Percentiles rank a stretch among this genome's conserved stretches.
phyloP scores from a whole-genome alignment of 2,329 filamentous ascomycete genomes.

The Bipolaris sorokiniana region DNA sequence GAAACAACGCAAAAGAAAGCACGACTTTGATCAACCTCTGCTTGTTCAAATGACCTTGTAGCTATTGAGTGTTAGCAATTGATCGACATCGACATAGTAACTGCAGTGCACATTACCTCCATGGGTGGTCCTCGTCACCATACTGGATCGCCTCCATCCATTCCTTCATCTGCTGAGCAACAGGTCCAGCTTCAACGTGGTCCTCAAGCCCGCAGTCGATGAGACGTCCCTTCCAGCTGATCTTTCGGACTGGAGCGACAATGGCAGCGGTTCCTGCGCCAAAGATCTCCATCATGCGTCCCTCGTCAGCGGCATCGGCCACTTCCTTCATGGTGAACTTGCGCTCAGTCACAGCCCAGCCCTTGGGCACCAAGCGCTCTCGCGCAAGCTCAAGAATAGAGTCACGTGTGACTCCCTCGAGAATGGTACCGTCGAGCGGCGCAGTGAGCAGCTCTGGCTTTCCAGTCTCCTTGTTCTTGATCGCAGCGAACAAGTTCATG shows the following conservation, averaged over 20 bases:
- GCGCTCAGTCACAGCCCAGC: conserved; percentile 86
- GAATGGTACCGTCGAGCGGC: conserved; percentile 92
- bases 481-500: conserved; percentile 95
- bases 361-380: conserved; percentile 81
- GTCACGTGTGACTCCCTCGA: conserved; percentile 93
- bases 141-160: conserved; percentile 98
- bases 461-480: conserved; percentile 85
- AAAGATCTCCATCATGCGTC: conserved; percentile 89
- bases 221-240: conserved; percentile 83
- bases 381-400: conserved; percentile 85
- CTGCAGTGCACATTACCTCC: conserved; percentile 70
- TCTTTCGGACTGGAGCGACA: conserved; percentile 86
- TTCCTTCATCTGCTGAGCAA: conserved; percentile 86
- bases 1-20: neutral
- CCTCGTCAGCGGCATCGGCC: conserved; percentile 79
- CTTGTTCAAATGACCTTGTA: conserved; percentile 33
- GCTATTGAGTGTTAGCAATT: conserved; percentile 33
- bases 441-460: conserved; percentile 94
- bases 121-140: conserved; percentile 81
- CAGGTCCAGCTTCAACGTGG: conserved; percentile 83
- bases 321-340: conserved; percentile 93
- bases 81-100: neutral
- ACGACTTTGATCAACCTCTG: neutral
- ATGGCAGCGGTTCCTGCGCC: conserved; percentile 93
- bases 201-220: conserved; percentile 84